Evolutionary conservation across 2,329 filamentous ascomycete genomes (phyloP).

Genomic region (Sporothrix luriei): DNA sequence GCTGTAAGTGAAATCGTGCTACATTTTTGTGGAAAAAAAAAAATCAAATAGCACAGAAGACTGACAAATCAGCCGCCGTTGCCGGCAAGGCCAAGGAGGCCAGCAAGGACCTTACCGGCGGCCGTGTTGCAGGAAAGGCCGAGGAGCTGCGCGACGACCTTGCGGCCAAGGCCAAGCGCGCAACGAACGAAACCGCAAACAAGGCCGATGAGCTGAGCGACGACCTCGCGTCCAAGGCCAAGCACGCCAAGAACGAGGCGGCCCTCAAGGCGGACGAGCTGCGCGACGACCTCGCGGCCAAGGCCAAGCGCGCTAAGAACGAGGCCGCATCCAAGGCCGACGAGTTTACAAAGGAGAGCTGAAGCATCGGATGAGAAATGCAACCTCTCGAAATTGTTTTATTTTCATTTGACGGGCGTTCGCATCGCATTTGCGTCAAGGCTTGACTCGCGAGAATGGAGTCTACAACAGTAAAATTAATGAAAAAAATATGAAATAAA

Average conservation of each 20-base stretch:
- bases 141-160: slow-evolving; percentile 38
- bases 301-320: slow-evolving; percentile 47
- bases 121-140: slow-evolving; percentile 31
- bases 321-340: slow-evolving; percentile 41
- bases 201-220: slow-evolving; percentile 44
- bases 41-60: background rate
- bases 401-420: background rate
- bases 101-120: slow-evolving; percentile 41
- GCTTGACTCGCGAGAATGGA: slow-evolving; percentile 7
- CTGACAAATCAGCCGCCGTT: slow-evolving; percentile 42
- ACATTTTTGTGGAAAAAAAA: background rate
- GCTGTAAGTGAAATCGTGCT: slow-evolving; percentile 47
- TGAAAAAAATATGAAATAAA: slow-evolving; percentile 12
- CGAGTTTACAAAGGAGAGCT: slow-evolving; percentile 41
- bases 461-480: background rate
- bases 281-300: too few species aligned
- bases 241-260: slow-evolving; percentile 43
- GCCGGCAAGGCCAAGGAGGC: slow-evolving; percentile 54
- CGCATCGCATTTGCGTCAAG: slow-evolving; percentile 14
- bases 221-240: slow-evolving; percentile 40
- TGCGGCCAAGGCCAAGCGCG: slow-evolving; percentile 52
- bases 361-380: too few species aligned
- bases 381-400: background rate
- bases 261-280: slow-evolving; percentile 39
- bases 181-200: slow-evolving; percentile 35